Base-by-base conservation (phyloP, 176 grass and related monocot genomes). In the Zea mays region DNA sequence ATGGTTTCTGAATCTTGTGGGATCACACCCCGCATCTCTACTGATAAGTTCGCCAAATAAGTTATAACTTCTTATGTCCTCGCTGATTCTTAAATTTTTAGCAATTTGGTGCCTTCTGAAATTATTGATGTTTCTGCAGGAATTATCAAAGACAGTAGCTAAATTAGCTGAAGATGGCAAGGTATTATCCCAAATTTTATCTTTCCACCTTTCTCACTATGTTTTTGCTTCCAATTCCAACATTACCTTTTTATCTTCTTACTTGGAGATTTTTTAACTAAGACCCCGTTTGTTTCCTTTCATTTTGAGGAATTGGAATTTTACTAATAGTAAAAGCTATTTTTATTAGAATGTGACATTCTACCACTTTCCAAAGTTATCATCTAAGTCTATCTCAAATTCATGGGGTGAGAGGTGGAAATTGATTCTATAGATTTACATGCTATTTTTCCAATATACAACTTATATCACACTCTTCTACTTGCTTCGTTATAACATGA, bases 141-240 rank as follows among this genome's bases (percentile, higher is more conserved):
- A 95, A 62, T 84, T 99, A 74, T 43, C 92, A 48, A 99, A 99
- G 83, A 89, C 85, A 65, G 92, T 99, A 57, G 82, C 67, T 70
- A 70, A 95, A 81, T 83, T 95, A 80, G 82, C 96, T 46, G 96
- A 99, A 87, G 96, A 99, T 81, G 92, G 90, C 83, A 99, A 95
- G 92, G 92, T 99, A 92, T 47, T 42, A 5, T 12, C 14, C 36
- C 15, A 81, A 69, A 11, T 56, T 73, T 80, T 41, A 58, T 27
- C 1, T 76, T 2, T 10, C 75, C 3, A 37, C 17, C 4, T 38
- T 67, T 42, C 27, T 39, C 15, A 27, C 64, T 37, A 44, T 69
- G 9, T 79, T 75, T 75, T 80, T 0, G 1, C 12, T 7, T 68
- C 44, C 54, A 84, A 74, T 56, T 68, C 44, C 54, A 84, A 74